Base-by-base conservation (phyloP, 805 yeast genomes). In the Starmera amethionina region DNA sequence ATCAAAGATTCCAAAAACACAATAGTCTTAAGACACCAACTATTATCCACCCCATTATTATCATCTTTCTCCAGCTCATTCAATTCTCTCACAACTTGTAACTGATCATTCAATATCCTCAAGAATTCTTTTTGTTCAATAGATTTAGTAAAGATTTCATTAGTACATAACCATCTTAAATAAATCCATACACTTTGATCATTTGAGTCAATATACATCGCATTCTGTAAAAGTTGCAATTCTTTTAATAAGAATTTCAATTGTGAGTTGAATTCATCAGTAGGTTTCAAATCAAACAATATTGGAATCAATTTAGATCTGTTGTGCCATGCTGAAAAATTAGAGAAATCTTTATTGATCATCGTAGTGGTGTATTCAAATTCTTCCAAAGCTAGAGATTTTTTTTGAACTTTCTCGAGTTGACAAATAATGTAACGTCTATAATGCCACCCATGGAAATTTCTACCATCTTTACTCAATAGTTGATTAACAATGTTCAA, bases 401-500 rank as follows among this genome's bases (percentile, higher is more conserved):
- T 37, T 1, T 54, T 56, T 0, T 56, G 48, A 9, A 46, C 30
- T 8, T 39, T 32, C 30, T 61, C 65, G 32, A 64, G 49, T 22
- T 53, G 60, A 4, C 55, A 52, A 5, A 85, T 74, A 7, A 93
- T 76, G 41, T 74, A 73, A 42, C 97, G 68, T 52, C 98, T 68
- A 58, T 93, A 93, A 37, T 84, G 87, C 98, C 98, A 90, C 2
- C 95, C 97, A 58, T 89, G 97, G 59, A 72, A 93, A 57, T 93
- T 93, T 50, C 98, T 72, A 14, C 83, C 68, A 55, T 93, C 98
- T 38, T 73, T 58, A 22, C 71, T 69, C 40, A 90, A 67, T 50
- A 93, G 63, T 51, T 77, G 77, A 43, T 73, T 74, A 1, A 86
- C 89, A 8, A 88, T 68, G 1, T 60, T 67, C 51, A 93, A 60